A percentile compares a stretch with the other conserved stretches of the same genome.
These are phyloP conservation scores for Colletotrichum sp. DNA, from an alignment of 2,329 filamentous ascomycete species.

Conservation along the genomic window DNA sequence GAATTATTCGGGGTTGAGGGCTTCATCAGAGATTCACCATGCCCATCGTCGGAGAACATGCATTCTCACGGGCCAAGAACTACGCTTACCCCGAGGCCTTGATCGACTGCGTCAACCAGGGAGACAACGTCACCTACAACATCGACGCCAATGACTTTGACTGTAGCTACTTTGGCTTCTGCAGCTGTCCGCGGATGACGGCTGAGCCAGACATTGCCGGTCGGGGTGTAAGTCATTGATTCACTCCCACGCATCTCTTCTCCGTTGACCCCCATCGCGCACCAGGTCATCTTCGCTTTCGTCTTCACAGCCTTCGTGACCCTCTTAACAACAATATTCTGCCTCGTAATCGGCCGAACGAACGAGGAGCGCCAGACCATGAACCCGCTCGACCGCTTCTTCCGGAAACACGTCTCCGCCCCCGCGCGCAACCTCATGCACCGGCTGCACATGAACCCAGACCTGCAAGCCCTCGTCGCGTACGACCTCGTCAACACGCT, in stretches of 20 bases:
- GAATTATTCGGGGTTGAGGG: no score
- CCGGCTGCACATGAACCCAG: not conserved
- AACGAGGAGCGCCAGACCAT: not conserved
- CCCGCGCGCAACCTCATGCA: not conserved
- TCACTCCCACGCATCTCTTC: rapidly evolving
- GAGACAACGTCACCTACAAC: not conserved
- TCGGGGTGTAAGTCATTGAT: not conserved
- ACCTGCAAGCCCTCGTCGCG: not conserved
- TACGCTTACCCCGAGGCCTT: not conserved
- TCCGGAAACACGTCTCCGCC: not conserved
- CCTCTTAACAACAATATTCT: not conserved
- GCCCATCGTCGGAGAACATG: not conserved
- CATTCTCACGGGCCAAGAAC: not conserved
- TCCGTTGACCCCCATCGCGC: not conserved
- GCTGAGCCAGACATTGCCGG: not conserved
- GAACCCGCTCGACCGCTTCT: conserved; percentile 7
- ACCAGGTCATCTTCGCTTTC: not conserved
- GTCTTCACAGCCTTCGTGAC: not conserved
- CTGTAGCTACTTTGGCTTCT: not conserved
- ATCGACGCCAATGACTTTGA: not conserved
- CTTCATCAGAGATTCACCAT: no score
- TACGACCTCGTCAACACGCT: conserved; percentile 26
- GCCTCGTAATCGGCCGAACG: not conserved
- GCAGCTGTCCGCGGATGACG: not conserved
- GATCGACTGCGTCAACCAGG: not conserved